These are phyloP conservation scores for Priceomyces castillae DNA, from an alignment of 805 yeast genomes.

Conservation along the genomic window DNA sequence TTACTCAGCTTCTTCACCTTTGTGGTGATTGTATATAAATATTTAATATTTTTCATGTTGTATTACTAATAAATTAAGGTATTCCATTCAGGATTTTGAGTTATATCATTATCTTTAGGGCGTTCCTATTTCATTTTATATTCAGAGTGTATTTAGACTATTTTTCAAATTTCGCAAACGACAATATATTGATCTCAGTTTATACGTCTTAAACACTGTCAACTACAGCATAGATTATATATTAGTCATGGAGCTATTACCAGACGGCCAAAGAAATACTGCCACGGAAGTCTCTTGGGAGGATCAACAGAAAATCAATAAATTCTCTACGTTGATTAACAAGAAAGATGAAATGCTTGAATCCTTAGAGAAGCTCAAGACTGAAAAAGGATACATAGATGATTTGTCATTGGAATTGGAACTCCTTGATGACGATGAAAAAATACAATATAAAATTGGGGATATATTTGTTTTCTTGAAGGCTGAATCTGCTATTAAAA, in stretches of 20 bases:
- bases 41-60: conserved; percentile 2
- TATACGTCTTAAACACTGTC: background rate
- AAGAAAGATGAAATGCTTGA: conserved; percentile 59
- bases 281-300: conserved; percentile 66
- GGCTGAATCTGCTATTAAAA: conserved; percentile 63
- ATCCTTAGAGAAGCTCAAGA: conserved; percentile 47
- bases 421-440: conserved; percentile 71
- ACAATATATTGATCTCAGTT: background rate
- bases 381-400: conserved; percentile 84
- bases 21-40: conserved; percentile 25
- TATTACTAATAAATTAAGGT: conserved; percentile 2
- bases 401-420: conserved; percentile 85
- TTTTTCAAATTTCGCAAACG: background rate
- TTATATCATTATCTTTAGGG: background rate
- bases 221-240: background rate
- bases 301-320: conserved; percentile 87
- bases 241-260: conserved; percentile 43
- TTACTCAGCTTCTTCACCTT: conserved; percentile 23
- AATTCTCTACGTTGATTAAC: conserved; percentile 77
- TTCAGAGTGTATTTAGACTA: background rate
- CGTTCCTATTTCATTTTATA: background rate
- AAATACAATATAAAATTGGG: conserved; percentile 75
- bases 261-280: conserved; percentile 54
- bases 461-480: conserved; percentile 71
- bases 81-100: background rate